Conservation (phyloP, 1,284 basidiomycete species). For the Coniophora puteana region DNA sequence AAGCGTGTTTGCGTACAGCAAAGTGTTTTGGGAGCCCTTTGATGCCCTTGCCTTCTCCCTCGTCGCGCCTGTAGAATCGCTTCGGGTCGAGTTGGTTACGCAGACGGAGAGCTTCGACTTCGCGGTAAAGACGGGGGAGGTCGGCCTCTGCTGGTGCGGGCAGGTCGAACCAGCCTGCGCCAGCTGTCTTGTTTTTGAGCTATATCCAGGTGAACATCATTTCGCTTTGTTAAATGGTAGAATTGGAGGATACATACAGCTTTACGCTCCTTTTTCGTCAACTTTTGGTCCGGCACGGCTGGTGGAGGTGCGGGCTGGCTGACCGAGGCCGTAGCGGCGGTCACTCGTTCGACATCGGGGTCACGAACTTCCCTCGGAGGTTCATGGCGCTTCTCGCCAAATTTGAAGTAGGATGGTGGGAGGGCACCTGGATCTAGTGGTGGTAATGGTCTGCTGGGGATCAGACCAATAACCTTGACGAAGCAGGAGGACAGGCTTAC, state of each 20-base stretch:
- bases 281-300: slow-evolving; percentile 49
- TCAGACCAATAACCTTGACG: slow-evolving; percentile 7
- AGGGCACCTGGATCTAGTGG: slow-evolving; percentile 59
- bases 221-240: not conserved
- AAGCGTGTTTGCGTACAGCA: slow-evolving; percentile 77
- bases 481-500: slow-evolving; percentile 25
- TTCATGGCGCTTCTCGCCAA: slow-evolving; percentile 39
- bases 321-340: slow-evolving; percentile 41
- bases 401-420: slow-evolving; percentile 58
- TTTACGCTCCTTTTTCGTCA: slow-evolving; percentile 69
- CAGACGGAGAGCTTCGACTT: slow-evolving; percentile 90
- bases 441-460: slow-evolving; percentile 53
- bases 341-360: slow-evolving; percentile 53
- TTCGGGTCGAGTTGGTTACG: slow-evolving; percentile 95
- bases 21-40: slow-evolving; percentile 88
- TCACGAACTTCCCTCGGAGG: slow-evolving; percentile 51
- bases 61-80: slow-evolving; percentile 86
- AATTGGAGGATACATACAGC: slow-evolving; percentile 38
- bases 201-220: slow-evolving; percentile 23
- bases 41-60: slow-evolving; percentile 80
- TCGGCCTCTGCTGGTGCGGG: slow-evolving; percentile 81
- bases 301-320: slow-evolving; percentile 51
- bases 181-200: slow-evolving; percentile 75
- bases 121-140: slow-evolving; percentile 80
- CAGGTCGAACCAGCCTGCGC: slow-evolving; percentile 88